These are phyloP conservation scores for Purshia tridentata DNA, from an alignment of 306 rosid genomes.

Conservation along the genomic window DNA sequence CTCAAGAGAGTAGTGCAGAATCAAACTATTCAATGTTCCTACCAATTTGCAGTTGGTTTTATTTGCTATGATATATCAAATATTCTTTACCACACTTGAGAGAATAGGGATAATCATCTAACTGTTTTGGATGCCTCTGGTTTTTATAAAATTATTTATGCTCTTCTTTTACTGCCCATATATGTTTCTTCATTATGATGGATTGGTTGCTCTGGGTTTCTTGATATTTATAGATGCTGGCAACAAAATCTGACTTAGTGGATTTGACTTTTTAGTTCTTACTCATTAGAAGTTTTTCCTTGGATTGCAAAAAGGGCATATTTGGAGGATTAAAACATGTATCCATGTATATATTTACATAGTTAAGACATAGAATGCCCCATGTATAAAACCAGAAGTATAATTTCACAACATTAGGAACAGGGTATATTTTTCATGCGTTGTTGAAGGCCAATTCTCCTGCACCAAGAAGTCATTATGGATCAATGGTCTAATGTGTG, in stretches of 20 bases:
- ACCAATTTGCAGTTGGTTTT: neutral
- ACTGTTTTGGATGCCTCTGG: neutral
- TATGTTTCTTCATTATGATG: neutral
- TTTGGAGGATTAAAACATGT: neutral
- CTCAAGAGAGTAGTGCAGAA: neutral
- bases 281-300: neutral
- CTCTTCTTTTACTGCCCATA: neutral
- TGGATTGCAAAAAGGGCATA: neutral
- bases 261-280: neutral
- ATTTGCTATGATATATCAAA: neutral
- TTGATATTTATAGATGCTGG: neutral
- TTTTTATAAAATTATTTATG: no score
- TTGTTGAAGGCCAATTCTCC: slow-evolving; percentile 1
- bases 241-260: neutral
- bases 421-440: neutral
- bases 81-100: neutral
- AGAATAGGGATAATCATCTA: neutral
- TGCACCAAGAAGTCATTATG: slow-evolving; percentile 9
- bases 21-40: neutral
- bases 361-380: neutral
- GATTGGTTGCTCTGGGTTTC: neutral
- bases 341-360: neutral
- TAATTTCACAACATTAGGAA: no score
- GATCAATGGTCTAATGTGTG: neutral
- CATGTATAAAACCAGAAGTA: no score